These are phyloP conservation scores for Fusarium nygamai DNA, from an alignment of 2,329 filamentous ascomycete species.

Conservation along the genomic window DNA sequence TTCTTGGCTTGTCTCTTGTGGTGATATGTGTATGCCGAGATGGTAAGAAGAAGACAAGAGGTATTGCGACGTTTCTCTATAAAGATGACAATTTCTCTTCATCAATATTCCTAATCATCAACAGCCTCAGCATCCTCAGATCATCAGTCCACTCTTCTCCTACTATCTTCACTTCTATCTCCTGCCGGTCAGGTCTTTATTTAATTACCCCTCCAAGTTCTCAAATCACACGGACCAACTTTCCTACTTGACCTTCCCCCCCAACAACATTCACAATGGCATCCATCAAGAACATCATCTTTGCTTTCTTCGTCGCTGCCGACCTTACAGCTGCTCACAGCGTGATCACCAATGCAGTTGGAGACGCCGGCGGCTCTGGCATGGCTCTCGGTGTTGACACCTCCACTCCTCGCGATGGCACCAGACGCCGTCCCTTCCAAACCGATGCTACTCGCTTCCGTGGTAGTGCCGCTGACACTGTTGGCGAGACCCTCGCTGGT, in stretches of 20 bases:
- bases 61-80: background rate
- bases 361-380: conserved; percentile 67
- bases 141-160: accelerated
- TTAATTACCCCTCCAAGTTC: background rate
- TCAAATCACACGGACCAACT: background rate
- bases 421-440: conserved; percentile 69
- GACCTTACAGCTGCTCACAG: conserved; percentile 2
- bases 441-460: conserved; percentile 60
- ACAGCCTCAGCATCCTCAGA: background rate
- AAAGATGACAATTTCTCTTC: background rate
- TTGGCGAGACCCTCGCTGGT: conserved; percentile 8
- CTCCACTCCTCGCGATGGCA: conserved; percentile 69
- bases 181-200: conserved; percentile 19
- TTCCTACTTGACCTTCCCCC: too few relatives aligned
- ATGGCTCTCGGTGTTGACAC: conserved; percentile 62
- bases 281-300: conserved; percentile 10
- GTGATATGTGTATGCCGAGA: background rate
- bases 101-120: background rate
- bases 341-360: conserved; percentile 50
- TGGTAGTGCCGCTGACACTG: background rate
- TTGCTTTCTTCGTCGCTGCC: background rate
- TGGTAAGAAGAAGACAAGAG: background rate
- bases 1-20: background rate
- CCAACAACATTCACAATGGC: background rate
- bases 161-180: background rate